Conservation (phyloP, 805 yeast genomes). For the Starmera dryadoides region DNA sequence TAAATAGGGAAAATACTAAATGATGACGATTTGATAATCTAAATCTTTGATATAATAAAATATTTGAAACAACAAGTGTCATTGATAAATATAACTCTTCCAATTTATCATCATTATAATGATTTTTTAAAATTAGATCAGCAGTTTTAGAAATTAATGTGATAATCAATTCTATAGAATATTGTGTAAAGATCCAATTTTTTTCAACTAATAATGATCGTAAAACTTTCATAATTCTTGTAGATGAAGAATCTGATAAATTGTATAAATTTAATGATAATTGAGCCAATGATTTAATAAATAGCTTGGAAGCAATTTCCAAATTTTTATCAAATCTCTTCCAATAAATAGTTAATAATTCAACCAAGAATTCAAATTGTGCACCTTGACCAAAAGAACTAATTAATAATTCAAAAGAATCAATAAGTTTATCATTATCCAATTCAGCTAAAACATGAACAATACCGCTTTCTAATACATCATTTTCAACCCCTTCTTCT, state of each 20-base stretch:
- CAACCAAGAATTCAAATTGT: constrained; percentile 9
- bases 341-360: constrained; percentile 15
- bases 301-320: not conserved
- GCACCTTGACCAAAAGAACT: constrained; percentile 14
- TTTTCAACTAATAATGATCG: constrained; percentile 39
- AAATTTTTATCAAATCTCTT: constrained; percentile 3
- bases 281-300: constrained; percentile 12
- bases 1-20: constrained; percentile 42
- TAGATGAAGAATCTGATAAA: not conserved
- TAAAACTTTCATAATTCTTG: constrained; percentile 17
- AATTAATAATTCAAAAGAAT: constrained; percentile 12
- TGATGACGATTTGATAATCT: constrained; percentile 71
- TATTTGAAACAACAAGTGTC: constrained; percentile 47
- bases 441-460: constrained; percentile 6
- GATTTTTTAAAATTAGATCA: constrained; percentile 1
- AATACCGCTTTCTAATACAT: constrained; percentile 16
- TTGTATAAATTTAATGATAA: constrained; percentile 1
- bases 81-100: constrained; percentile 28
- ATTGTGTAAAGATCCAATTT: constrained; percentile 58
- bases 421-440: constrained; percentile 2
- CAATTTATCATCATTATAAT: constrained; percentile 9
- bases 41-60: constrained; percentile 61
- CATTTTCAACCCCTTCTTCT: constrained; percentile 11
- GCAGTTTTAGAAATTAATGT: constrained; percentile 27
- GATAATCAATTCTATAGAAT: constrained; percentile 50